phyloP scores from a whole-genome alignment of 163 green algal species.

The Prototheca wickerhamii region DNA sequence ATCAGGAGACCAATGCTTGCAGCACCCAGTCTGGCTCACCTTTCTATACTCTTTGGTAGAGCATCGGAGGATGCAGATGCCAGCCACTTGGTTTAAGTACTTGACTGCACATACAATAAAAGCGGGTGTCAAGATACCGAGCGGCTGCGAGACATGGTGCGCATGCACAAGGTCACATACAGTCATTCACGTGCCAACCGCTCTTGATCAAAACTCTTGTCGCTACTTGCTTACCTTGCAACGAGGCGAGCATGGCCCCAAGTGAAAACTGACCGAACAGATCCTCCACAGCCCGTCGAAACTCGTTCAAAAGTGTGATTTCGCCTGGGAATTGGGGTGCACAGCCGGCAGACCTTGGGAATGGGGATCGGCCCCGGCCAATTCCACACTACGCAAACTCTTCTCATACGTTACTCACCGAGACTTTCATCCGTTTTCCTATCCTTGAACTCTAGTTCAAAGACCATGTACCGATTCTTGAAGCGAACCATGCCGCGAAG shows the following conservation, averaged over 20 bases:
- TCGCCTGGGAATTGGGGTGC: conserved; percentile 13
- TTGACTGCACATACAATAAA: conserved; percentile 26
- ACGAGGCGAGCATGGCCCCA: conserved; percentile 18
- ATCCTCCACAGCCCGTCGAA: conserved; percentile 27
- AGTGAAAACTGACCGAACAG: conserved; percentile 30
- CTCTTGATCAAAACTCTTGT: background rate
- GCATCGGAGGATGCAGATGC: conserved; percentile 26
- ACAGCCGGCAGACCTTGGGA: too few relatives aligned
- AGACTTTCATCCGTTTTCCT: conserved; percentile 17
- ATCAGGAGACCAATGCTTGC: too few relatives aligned
- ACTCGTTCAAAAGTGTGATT: conserved; percentile 9
- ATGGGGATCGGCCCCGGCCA: too few relatives aligned
- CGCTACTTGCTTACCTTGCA: conserved; percentile 19
- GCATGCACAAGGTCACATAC: background rate
- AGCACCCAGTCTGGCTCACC: conserved; percentile 3
- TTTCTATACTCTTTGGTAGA: conserved; percentile 27
- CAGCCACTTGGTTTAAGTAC: conserved; percentile 31
- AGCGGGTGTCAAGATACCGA: background rate
- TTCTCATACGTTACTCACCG: conserved; percentile 3
- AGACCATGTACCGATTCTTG: conserved; percentile 35
- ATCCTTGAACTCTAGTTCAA: conserved; percentile 37
- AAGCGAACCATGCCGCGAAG: conserved; percentile 27
- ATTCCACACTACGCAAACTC: background rate
- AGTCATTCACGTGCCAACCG: too few relatives aligned
- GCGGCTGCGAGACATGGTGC: background rate